These are phyloP conservation scores for Lipomyces starkeyi DNA, from an alignment of 805 yeast species.

Conservation along the genomic window DNA sequence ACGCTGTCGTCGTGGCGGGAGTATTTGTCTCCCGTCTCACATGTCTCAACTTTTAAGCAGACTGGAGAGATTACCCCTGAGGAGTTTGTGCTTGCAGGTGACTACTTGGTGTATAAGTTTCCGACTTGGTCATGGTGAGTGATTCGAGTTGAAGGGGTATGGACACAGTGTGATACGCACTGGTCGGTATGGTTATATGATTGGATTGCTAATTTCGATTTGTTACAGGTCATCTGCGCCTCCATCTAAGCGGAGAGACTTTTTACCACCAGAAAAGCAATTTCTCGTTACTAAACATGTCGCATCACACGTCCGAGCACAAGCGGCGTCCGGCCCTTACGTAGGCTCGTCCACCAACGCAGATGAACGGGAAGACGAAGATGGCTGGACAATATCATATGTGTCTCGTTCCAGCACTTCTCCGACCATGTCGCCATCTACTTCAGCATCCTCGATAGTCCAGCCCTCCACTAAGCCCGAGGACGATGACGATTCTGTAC, in stretches of 20 bases:
- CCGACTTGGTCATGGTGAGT: conserved; percentile 94
- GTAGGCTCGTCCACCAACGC: conserved; percentile 17
- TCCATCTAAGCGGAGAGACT: conserved; percentile 61
- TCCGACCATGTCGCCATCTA: conserved; percentile 28
- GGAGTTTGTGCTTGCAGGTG: conserved; percentile 94
- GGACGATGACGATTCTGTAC: conserved; percentile 26
- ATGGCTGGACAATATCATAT: conserved; percentile 39
- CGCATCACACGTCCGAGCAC: conserved; percentile 79
- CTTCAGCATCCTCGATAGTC: conserved; percentile 3
- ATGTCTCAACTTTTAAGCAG: conserved; percentile 79
- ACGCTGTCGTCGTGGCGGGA: conserved; percentile 85
- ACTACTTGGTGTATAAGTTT: conserved; percentile 84
- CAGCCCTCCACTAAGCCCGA: conserved; percentile 5
- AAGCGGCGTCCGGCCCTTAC: conserved; percentile 29
- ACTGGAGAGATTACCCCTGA: conserved; percentile 96
- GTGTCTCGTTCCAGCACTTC: conserved; percentile 4
- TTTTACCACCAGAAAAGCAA: conserved; percentile 86
- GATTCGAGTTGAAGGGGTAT: not conserved
- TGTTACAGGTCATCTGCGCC: conserved; percentile 56
- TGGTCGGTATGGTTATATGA: not conserved
- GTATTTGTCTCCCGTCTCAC: conserved; percentile 87
- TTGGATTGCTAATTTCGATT: conserved; percentile 5
- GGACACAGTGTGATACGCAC: not conserved
- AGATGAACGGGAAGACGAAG: conserved; percentile 48
- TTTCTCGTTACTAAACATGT: conserved; percentile 87